Evolutionary conservation across 2,329 filamentous ascomycete species (phyloP), one percentile per base, ranked within the genome.

Genomic region (Colletotrichum sp.): DNA sequence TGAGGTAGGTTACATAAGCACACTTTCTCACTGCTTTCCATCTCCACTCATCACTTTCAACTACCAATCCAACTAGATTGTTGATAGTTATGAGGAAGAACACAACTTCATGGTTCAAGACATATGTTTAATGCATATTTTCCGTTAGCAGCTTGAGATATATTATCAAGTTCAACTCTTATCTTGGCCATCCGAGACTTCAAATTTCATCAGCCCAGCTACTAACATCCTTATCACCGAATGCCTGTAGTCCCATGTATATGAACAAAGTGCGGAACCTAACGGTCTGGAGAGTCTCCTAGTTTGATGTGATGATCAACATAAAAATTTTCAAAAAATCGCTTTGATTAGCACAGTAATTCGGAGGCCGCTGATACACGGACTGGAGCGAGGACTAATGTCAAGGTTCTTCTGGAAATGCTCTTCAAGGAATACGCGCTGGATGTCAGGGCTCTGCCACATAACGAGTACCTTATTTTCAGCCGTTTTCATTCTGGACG

Each of bases 111-210:
- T 52, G n/a, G 44, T 52, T 52, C n/a, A 21, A 49, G n/a, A 49
- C 44, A 49, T 49, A 0, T n/a, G 8, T 49, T 49, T 0, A 52
- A 52, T 52, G 44, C 10, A 13, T 12, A 52, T 30, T 30, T 10
- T 4, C n/a, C n/a, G 0, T 52, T 21, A 24, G n/a, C n/a, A 1
- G 6, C 44, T 21, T 21, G 9, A 52, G n/a, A 24, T 21, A 21
- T 10, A 52, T 52, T 0, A 21, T 21, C 0, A 52, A 13, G 0
- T 1, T 21, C 44, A 0, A 0, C n/a, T 52, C n/a, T 52, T 52
- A 1, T 2, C 2, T 49, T 21, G 12, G 10, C 6, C 10, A n/a
- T 2, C 44, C n/a, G 44, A 52, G n/a, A 52, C 44, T 52, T 21
- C 44, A 52, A 21, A 1, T 24, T 24, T 21, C 44, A 52, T 52